phyloP scores from a whole-genome alignment of 2,329 filamentous ascomycete genomes.

The Colletotrichum abscissum region DNA sequence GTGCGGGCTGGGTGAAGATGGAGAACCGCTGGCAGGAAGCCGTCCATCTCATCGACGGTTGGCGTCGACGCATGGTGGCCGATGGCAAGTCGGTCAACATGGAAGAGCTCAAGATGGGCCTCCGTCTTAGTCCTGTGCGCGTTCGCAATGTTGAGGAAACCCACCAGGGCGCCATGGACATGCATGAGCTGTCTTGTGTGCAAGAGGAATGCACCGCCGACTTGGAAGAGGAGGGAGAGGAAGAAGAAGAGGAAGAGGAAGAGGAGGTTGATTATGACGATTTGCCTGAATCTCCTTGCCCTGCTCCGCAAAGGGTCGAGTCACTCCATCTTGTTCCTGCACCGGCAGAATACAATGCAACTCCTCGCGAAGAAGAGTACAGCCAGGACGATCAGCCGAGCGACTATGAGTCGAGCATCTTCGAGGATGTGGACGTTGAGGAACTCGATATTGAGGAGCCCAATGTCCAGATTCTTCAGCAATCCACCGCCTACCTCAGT shows the following conservation, averaged over 20 bases:
- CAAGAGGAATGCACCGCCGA: constrained; percentile 50
- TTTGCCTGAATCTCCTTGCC: constrained; percentile 42
- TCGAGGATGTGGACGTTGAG: constrained; percentile 56
- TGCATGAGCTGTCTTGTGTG: constrained; percentile 49
- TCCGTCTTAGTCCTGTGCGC: constrained; percentile 71
- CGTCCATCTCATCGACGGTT: constrained; percentile 89
- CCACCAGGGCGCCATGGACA: constrained; percentile 47
- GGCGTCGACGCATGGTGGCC: constrained; percentile 83
- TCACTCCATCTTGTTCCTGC: constrained; percentile 55
- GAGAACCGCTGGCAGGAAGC: constrained; percentile 91
- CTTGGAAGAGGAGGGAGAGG: constrained; percentile 53
- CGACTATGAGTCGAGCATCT: constrained; percentile 55
- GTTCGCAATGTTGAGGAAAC: constrained; percentile 64
- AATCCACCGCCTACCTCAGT: constrained; percentile 54
- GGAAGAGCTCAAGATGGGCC: constrained; percentile 74
- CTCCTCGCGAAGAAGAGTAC: constrained; percentile 6
- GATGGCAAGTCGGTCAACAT: constrained; percentile 77
- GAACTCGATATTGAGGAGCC: constrained; percentile 55
- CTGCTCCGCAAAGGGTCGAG: constrained; percentile 42
- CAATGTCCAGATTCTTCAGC: constrained; percentile 57
- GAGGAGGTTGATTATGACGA: constrained; percentile 30
- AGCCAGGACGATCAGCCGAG: constrained; percentile 45
- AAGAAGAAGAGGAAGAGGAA: constrained; percentile 34
- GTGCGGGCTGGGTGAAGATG: constrained; percentile 93
- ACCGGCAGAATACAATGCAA: constrained; percentile 28